Conservation (phyloP, 2,329 filamentous ascomycete species). For the Penicillium sclerotiorum region DNA sequence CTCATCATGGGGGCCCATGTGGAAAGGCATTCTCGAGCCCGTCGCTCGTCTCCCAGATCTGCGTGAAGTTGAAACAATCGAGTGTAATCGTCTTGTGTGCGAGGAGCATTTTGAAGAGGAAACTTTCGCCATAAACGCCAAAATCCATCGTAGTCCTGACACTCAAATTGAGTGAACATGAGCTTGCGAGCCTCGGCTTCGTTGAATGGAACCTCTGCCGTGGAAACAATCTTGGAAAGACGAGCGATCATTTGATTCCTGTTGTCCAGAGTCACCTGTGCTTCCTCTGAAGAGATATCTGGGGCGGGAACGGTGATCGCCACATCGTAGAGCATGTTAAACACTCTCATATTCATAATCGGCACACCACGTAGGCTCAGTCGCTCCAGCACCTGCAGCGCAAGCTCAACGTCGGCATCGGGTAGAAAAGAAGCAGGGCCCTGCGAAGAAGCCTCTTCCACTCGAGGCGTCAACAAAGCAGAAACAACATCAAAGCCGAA, state of each 20-base stretch:
- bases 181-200: conserved; percentile 31
- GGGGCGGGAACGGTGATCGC: conserved; percentile 37
- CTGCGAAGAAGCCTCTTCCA: conserved; percentile 7
- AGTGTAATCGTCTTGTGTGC: conserved; percentile 59
- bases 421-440: conserved; percentile 19
- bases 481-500: conserved; percentile 41
- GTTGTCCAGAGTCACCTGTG: not conserved
- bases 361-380: conserved; percentile 46
- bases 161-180: conserved; percentile 39
- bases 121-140: conserved; percentile 64
- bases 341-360: conserved; percentile 50
- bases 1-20: conserved; percentile 63
- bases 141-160: conserved; percentile 58
- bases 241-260: conserved; percentile 22
- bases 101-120: conserved; percentile 52
- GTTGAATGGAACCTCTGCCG: conserved; percentile 32
- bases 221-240: conserved; percentile 33
- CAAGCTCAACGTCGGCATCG: conserved; percentile 36
- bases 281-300: not conserved
- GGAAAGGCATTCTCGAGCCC: conserved; percentile 54
- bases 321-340: conserved; percentile 47
- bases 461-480: conserved; percentile 36
- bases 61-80: conserved; percentile 57
- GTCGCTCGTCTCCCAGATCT: conserved; percentile 43
- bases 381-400: conserved; percentile 44